Evolutionary conservation across 2,329 filamentous ascomycete species (phyloP).

Genomic region (Pestalotiopsis sp.): DNA sequence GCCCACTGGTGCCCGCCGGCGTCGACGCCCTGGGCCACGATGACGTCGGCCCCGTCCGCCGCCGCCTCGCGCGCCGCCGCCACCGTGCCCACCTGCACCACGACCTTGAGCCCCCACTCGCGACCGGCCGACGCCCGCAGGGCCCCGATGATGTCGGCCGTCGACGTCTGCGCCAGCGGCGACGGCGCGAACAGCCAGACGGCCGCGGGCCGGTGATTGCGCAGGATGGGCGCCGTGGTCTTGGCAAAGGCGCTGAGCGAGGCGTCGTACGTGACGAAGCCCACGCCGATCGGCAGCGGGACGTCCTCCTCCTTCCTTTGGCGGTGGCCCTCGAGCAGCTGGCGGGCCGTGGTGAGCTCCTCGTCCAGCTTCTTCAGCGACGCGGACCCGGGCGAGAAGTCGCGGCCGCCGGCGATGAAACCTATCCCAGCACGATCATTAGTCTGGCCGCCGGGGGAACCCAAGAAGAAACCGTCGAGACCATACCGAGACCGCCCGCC

Average conservation of each 20-base stretch:
- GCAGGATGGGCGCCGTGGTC: slow-evolving; percentile 51
- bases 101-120: slow-evolving; percentile 39
- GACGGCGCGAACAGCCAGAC: slow-evolving; percentile 68
- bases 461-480: background rate
- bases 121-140: background rate
- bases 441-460: background rate
- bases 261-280: slow-evolving; percentile 59
- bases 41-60: slow-evolving; percentile 39
- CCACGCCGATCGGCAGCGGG: slow-evolving; percentile 54
- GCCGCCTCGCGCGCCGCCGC: slow-evolving; percentile 41
- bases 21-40: slow-evolving; percentile 54
- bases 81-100: slow-evolving; percentile 52
- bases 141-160: slow-evolving; percentile 16
- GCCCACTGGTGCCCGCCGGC: slow-evolving; percentile 54
- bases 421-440: slow-evolving; percentile 18
- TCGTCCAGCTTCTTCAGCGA: slow-evolving; percentile 28
- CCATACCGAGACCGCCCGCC: slow-evolving; percentile 40
- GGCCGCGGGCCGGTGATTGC: slow-evolving; percentile 54
- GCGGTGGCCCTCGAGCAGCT: slow-evolving; percentile 22
- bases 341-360: slow-evolving; percentile 29
- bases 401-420: slow-evolving; percentile 32
- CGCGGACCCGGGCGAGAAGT: slow-evolving; percentile 31
- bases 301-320: slow-evolving; percentile 14
- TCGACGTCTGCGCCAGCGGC: slow-evolving; percentile 25
- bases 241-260: slow-evolving; percentile 37